These are phyloP conservation scores for Powellomyces hirtus DNA, from an alignment of 192 early-diverging fungal genomes.

Conservation along the genomic window DNA sequence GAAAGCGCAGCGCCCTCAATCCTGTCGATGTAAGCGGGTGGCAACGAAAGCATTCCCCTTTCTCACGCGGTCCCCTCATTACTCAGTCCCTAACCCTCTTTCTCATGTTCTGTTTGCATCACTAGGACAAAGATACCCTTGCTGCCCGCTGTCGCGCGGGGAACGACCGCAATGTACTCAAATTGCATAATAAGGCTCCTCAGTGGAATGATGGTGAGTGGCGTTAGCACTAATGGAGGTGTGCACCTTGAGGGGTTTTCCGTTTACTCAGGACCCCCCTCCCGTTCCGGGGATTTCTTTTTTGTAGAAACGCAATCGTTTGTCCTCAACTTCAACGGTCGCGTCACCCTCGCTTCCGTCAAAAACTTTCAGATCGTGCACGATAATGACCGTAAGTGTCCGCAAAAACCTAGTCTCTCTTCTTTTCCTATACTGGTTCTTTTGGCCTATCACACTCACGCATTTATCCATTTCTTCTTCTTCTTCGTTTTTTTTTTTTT, in stretches of 20 bases:
- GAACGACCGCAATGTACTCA: constrained; percentile 63
- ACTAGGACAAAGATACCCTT: constrained; percentile 63
- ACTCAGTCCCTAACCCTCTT: no score
- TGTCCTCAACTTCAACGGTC: constrained; percentile 90
- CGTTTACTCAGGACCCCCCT: no score
- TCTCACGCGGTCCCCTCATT: not conserved
- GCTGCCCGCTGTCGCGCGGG: constrained; percentile 54
- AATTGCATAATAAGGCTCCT: constrained; percentile 85
- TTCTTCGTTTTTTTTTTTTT: not conserved
- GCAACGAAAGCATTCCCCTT: no score
- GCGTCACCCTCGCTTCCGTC: constrained; percentile 85
- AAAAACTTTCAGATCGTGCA: constrained; percentile 98
- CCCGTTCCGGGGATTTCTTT: not conserved
- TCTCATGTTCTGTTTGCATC: constrained; percentile 18
- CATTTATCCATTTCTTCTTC: no score
- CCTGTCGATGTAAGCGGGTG: constrained; percentile 57
- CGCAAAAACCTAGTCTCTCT: no score
- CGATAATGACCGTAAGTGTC: constrained; percentile 71
- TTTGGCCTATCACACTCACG: no score
- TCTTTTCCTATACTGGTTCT: no score
- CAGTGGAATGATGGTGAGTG: constrained; percentile 86
- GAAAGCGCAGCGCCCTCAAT: constrained; percentile 50
- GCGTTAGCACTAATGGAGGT: not conserved
- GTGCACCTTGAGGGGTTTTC: no score
- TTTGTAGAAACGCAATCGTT: constrained; percentile 77